These are phyloP conservation scores for Sesbania bispinosa DNA, from an alignment of 306 rosid species.

Conservation along the genomic window DNA sequence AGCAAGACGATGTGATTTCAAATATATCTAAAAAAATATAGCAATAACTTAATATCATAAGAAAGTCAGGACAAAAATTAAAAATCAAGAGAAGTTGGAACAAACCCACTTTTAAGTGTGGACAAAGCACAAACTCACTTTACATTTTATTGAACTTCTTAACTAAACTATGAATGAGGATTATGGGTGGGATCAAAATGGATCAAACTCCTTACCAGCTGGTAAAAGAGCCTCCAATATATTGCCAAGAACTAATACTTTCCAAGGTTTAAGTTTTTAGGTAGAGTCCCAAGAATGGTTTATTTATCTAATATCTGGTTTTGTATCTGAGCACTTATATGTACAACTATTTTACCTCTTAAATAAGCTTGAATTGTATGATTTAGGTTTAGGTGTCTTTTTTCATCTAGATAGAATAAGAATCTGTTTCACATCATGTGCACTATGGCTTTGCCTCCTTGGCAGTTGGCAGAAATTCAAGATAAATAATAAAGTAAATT, in stretches of 20 bases:
- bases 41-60: slow-evolving; percentile 17
- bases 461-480: slow-evolving; percentile 1
- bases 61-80: neutral
- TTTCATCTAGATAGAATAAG: neutral
- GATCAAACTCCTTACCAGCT: neutral
- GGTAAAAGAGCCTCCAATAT: neutral
- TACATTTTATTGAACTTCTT: neutral
- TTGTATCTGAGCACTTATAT: neutral
- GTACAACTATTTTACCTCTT: neutral
- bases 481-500: neutral
- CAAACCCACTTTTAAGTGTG: neutral
- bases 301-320: neutral
- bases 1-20: slow-evolving; percentile 52
- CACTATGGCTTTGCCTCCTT: neutral
- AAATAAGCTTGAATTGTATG: slow-evolving; percentile 1
- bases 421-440: neutral
- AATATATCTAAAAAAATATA: slow-evolving; percentile 50
- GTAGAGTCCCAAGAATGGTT: neutral
- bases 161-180: neutral
- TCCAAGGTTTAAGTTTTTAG: neutral
- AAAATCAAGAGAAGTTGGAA: slow-evolving; percentile 21
- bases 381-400: neutral
- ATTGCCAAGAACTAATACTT: slow-evolving; percentile 10
- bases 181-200: neutral
- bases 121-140: neutral